phyloP scores from a whole-genome alignment of 108 stramenopile genomes.

The Fistulifera pelliculosa region DNA sequence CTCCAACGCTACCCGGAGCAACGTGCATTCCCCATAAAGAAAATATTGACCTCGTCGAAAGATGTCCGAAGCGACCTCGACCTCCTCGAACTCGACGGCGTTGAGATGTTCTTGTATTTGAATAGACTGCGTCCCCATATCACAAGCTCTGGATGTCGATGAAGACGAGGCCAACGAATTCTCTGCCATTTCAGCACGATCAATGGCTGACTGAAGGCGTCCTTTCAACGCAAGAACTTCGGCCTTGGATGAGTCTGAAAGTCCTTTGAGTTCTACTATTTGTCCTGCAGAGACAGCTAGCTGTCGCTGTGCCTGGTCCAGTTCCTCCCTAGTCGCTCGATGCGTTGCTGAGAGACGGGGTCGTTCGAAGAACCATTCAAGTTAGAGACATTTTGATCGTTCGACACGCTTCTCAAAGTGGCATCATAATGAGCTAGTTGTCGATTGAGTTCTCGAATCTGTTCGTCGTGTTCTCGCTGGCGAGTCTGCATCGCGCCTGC shows the following conservation, averaged over 20 bases:
- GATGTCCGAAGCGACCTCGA: constrained; percentile 10
- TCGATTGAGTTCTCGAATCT: constrained; percentile 53
- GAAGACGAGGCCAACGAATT: background rate
- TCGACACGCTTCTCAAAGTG: constrained; percentile 12
- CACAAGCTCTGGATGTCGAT: background rate
- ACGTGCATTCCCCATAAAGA: constrained; percentile 53
- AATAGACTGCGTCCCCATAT: background rate
- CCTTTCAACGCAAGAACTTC: constrained; percentile 67
- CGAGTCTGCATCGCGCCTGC: constrained; percentile 31
- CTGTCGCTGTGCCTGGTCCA: constrained; percentile 37
- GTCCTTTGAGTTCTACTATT: constrained; percentile 52
- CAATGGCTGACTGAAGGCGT: constrained; percentile 51
- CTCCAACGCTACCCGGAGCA: constrained; percentile 26
- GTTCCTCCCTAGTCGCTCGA: constrained; percentile 2
- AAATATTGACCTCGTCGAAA: constrained; percentile 53
- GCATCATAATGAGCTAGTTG: constrained; percentile 43
- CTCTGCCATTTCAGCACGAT: constrained; percentile 54
- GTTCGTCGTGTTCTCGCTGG: constrained; percentile 51
- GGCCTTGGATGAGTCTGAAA: constrained; percentile 38
- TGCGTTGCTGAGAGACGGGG: background rate
- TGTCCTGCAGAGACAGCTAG: constrained; percentile 58
- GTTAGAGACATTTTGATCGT: constrained; percentile 2
- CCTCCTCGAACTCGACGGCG: constrained; percentile 32
- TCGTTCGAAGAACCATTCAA: background rate
- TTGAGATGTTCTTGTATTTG: too few species aligned